Base-by-base conservation (phyloP, 2,329 filamentous ascomycete genomes). In the Helotiales sp. region DNA sequence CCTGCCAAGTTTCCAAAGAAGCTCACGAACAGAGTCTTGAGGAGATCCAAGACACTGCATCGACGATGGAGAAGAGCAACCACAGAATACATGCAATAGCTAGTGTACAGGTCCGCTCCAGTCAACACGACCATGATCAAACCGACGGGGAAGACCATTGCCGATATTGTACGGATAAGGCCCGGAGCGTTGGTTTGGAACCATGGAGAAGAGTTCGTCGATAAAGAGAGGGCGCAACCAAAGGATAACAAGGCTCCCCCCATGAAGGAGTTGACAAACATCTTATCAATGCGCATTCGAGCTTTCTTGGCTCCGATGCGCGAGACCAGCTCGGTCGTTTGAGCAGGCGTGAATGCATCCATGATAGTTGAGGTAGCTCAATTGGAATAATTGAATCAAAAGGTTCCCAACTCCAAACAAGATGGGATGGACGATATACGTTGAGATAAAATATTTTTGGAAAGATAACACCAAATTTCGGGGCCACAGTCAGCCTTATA, bases 201-300 rank as follows among this genome's bases (percentile, higher is more conserved):
- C 79, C 78, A 81, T 1, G 77, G 74, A 0, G 76, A 69, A 3
- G 77, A 69, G 58, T 73, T 76, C 25, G 77, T 76, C 50, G 74
- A 76, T n/a, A 82, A 69, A 0, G 72, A 67, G 2, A 77, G 75
- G 0, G 77, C 79, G 40, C 76, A 78, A 5, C 77, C 80, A 60
- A 84, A 82, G 2, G 77, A 74, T 1, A 84, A 70, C 5, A 84
- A 68, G 55, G 76, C 76, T 0, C 81, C 81, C 4, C 80, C 80
- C 46, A 80, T 77, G 38, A 82, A 74, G 3, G 77, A 71, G 58
- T 77, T 80, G 46, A 80, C 63, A 62, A 83, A 81, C 38, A 82
- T 72, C 61, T 82, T 83, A 65, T 81, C 77, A 3, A 77, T 69
- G 9, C 79, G 73, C 77, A 79, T 82, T 55, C 78, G 75, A 9